Percentiles rank a stretch among this genome's conserved stretches.
Conservation (phyloP, 1,284 basidiomycete species). For the Ganoderma resinaceum region DNA sequence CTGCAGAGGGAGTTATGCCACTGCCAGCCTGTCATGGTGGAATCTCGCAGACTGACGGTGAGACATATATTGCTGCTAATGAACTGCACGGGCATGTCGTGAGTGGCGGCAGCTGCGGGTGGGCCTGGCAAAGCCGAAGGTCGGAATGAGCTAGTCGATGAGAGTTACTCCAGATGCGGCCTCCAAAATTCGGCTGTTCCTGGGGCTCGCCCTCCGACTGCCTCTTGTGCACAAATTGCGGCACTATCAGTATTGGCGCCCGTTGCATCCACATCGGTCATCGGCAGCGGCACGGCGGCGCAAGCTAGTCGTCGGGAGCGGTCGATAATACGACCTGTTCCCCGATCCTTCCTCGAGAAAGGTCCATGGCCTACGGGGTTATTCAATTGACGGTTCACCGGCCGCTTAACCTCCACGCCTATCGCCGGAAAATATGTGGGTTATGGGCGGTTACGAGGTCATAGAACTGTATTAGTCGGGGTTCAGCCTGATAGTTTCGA, state of each 20-base stretch:
- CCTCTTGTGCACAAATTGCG: slow-evolving; percentile 22
- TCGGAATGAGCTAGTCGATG: not conserved
- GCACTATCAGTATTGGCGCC: not conserved
- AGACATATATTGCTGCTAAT: not conserved
- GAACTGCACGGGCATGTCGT: not conserved
- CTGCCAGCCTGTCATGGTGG: not conserved
- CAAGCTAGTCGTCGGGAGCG: not conserved
- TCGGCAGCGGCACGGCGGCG: not conserved
- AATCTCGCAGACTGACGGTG: not conserved
- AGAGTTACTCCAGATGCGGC: not conserved
- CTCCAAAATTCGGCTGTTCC: slow-evolving; percentile 13
- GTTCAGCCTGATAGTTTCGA: not conserved
- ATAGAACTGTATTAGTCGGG: not conserved
- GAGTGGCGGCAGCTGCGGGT: slow-evolving; percentile 7
- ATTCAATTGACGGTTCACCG: not conserved
- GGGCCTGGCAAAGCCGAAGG: slow-evolving; percentile 14
- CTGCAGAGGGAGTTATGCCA: not conserved
- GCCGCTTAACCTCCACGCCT: not conserved
- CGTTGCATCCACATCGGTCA: not conserved
- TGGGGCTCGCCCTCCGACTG: slow-evolving; percentile 14
- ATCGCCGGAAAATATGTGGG: not conserved
- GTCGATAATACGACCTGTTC: not conserved
- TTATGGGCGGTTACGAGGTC: not conserved
- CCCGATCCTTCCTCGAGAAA: not conserved
- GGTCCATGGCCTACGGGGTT: not conserved